phyloP scores from a whole-genome alignment of 2,329 filamentous ascomycete species.

The Mycosphaerella arachidis region DNA sequence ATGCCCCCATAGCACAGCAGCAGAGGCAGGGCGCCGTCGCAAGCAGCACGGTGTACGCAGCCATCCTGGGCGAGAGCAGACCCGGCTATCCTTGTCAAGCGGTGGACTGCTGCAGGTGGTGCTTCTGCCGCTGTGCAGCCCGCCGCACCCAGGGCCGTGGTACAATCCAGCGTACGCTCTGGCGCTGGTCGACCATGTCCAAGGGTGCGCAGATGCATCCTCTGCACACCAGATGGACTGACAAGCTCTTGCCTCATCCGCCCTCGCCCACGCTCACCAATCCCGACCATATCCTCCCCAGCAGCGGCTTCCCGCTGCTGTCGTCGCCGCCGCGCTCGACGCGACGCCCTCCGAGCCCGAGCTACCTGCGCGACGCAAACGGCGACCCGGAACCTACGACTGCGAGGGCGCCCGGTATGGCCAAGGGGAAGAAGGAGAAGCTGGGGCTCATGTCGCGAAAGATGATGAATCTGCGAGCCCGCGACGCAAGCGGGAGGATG shows the following conservation, averaged over 20 bases:
- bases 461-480: constrained; percentile 31
- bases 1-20: neutral
- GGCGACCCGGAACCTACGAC: neutral
- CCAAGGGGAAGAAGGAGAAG: constrained; percentile 26
- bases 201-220: constrained; percentile 8
- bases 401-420: neutral
- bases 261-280: constrained; percentile 85
- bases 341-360: constrained; percentile 27
- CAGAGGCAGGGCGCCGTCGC: neutral
- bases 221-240: constrained; percentile 13
- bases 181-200: neutral
- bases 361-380: constrained; percentile 23
- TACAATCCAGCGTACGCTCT: neutral
- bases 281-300: constrained; percentile 87
- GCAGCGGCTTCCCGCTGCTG: constrained; percentile 37
- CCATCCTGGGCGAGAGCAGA: neutral
- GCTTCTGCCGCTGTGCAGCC: neutral
- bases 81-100: neutral
- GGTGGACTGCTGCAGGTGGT: neutral
- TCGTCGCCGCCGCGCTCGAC: constrained; percentile 20
- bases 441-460: constrained; percentile 29
- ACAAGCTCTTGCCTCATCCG: constrained; percentile 41
- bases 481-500: constrained; percentile 20
- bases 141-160: neutral
- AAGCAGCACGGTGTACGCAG: neutral